These are phyloP conservation scores for Ballota nigra DNA, from an alignment of 257 asterid genomes.

Conservation along the genomic window DNA sequence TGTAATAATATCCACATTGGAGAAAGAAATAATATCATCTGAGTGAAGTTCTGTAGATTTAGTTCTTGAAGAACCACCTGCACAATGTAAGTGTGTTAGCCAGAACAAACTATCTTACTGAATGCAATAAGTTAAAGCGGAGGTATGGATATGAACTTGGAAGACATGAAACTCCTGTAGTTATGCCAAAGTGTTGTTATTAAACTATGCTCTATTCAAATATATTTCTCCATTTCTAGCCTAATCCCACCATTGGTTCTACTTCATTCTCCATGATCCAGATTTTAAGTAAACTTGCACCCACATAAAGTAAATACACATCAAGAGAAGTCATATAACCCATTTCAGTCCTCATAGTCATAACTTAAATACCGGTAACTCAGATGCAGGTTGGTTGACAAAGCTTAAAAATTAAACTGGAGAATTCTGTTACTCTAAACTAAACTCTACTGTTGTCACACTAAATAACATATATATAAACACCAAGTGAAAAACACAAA, in stretches of 20 bases:
- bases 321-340: neutral
- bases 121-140: slow-evolving; percentile 7
- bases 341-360: neutral
- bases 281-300: neutral
- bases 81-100: slow-evolving; percentile 29
- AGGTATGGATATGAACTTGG: neutral
- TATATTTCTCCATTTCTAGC: slow-evolving; percentile 1
- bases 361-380: neutral
- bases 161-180: neutral
- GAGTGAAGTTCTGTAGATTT: slow-evolving; percentile 35
- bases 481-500: neutral
- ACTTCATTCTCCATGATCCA: neutral
- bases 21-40: slow-evolving; percentile 72
- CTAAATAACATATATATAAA: neutral
- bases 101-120: neutral
- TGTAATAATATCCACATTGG: slow-evolving; percentile 80
- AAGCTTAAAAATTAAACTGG: neutral
- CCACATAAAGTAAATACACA: no score
- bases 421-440: neutral
- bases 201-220: neutral
- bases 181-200: neutral
- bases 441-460: neutral
- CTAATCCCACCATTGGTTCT: neutral
- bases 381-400: neutral
- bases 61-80: slow-evolving; percentile 31